These are phyloP conservation scores for Penicillium olsonii DNA, from an alignment of 2,329 filamentous ascomycete species.

Conservation along the genomic window DNA sequence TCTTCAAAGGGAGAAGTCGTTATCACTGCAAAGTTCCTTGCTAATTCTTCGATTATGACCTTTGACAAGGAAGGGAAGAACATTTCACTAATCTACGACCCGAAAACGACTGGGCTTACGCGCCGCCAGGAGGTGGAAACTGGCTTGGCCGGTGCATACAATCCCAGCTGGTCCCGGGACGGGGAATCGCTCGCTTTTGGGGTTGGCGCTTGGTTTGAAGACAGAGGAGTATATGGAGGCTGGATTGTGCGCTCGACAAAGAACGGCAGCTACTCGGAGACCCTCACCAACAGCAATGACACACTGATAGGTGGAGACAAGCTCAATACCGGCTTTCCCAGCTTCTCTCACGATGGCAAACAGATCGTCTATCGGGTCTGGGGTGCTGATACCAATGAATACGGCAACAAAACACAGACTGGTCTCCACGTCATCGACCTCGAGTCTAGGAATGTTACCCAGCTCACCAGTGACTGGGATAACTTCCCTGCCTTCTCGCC, in stretches of 20 bases:
- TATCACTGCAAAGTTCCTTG: conserved; percentile 45
- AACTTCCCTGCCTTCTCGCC: conserved; percentile 17
- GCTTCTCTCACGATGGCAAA: conserved; percentile 17
- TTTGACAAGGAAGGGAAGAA: conserved; percentile 29
- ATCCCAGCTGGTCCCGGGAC: conserved; percentile 43
- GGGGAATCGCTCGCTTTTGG: conserved; percentile 35
- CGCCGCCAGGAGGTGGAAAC: background rate
- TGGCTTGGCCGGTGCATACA: conserved; percentile 42
- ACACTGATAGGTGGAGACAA: background rate
- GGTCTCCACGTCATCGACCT: conserved; percentile 18
- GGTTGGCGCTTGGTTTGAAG: conserved; percentile 16
- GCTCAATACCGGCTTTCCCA: conserved; percentile 17
- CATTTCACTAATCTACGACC: conserved; percentile 29
- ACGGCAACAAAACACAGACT: conserved; percentile 1
- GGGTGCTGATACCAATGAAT: background rate
- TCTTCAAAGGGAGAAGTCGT: conserved; percentile 28
- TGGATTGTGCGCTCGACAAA: conserved; percentile 13
- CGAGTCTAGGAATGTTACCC: conserved; percentile 5
- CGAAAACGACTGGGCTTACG: conserved; percentile 13
- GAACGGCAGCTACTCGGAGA: conserved; percentile 11
- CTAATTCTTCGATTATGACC: conserved; percentile 41
- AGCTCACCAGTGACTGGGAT: conserved; percentile 15
- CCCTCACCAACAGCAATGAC: conserved; percentile 5
- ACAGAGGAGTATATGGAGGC: conserved; percentile 5
- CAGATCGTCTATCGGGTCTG: conserved; percentile 19